Base-by-base conservation (phyloP, 139 green algal genomes). In the Haematococcus lacustris region DNA sequence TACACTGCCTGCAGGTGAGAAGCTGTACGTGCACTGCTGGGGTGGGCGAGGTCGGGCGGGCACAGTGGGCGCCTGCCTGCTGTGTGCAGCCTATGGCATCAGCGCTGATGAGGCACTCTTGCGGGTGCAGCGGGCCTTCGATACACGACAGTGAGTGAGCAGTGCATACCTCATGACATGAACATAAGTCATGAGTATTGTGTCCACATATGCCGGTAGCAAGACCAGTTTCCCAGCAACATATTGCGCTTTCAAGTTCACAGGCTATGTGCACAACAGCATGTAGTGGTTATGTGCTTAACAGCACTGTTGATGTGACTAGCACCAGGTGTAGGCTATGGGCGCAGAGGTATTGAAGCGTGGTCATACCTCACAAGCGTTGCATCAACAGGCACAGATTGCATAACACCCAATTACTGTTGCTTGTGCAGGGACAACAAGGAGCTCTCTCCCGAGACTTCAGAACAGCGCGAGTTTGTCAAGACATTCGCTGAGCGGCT, bases 1-100 rank as follows among this genome's bases (percentile, higher is more conserved):
- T n/a, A n/a, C n/a, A n/a, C n/a, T n/a, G n/a, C n/a, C 25, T 33
- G 68, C 69, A 74, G 69, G 69, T 34, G 69, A 93, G 77, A 73
- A 73, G 53, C 50, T 96, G 47, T 96, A 96, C 80, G 43, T 94
- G 43, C 91, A 96, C 81, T 96, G 90, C 85, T 96, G 91, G 91
- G 91, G 91, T 23, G 91, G 91, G 1, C 79, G 91, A 2, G 91
- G 91, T 0, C 86, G 91, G 17, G 91, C 89, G 0, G 91, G 89
- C 28, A 88, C 78, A 13, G 82, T 95, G 37, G 89, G 86, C 28
- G 83, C 89, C n/a, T 90, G 82, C 80, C 76, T 95, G 68, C 82
- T 96, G 68, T 82, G 1, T 2, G 30, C 53, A 26, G 50, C 41
- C 28, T 80, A 66, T 30, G 47, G 43, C 66, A 17, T 94, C 21